These are phyloP conservation scores for Hyaloscypha variabilis DNA, from an alignment of 495 filamentous ascomycete species.

Conservation along the genomic window DNA sequence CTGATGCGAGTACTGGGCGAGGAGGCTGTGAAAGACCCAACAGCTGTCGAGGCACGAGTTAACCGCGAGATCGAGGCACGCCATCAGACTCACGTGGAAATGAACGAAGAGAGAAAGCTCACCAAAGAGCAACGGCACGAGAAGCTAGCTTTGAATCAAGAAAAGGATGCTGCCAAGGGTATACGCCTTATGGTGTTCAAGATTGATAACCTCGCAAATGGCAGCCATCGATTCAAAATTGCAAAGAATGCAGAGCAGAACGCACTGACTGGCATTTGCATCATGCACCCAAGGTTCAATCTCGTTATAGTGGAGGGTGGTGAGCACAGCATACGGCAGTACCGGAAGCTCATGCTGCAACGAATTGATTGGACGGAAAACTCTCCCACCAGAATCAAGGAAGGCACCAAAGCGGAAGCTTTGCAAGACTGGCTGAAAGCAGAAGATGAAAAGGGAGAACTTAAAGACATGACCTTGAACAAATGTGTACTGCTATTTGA, in stretches of 20 bases:
- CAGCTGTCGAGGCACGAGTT: constrained; percentile 92
- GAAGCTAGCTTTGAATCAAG: constrained; percentile 81
- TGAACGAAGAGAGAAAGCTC: constrained; percentile 87
- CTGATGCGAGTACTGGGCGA: constrained; percentile 98
- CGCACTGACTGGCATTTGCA: constrained; percentile 80
- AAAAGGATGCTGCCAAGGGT: constrained; percentile 85
- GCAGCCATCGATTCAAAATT: constrained; percentile 91
- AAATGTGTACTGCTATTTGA: constrained; percentile 84
- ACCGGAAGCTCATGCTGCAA: constrained; percentile 88
- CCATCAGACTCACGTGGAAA: constrained; percentile 68
- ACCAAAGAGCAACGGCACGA: constrained; percentile 88
- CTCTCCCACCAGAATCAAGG: constrained; percentile 63
- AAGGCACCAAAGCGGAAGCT: constrained; percentile 59
- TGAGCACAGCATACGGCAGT: constrained; percentile 73
- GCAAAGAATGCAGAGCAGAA: constrained; percentile 88
- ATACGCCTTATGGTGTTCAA: constrained; percentile 84
- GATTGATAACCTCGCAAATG: constrained; percentile 84
- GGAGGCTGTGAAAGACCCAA: constrained; percentile 96
- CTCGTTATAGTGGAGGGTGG: constrained; percentile 93
- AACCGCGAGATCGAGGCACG: constrained; percentile 89
- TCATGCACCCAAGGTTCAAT: constrained; percentile 86
- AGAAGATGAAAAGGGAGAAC: constrained; percentile 75
- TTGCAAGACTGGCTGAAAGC: constrained; percentile 72
- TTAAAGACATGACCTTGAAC: constrained; percentile 81
- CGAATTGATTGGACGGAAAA: constrained; percentile 96